Evolutionary conservation across 2,329 filamentous ascomycete genomes (phyloP).

Genomic region (Teratosphaeria zuluensis): DNA sequence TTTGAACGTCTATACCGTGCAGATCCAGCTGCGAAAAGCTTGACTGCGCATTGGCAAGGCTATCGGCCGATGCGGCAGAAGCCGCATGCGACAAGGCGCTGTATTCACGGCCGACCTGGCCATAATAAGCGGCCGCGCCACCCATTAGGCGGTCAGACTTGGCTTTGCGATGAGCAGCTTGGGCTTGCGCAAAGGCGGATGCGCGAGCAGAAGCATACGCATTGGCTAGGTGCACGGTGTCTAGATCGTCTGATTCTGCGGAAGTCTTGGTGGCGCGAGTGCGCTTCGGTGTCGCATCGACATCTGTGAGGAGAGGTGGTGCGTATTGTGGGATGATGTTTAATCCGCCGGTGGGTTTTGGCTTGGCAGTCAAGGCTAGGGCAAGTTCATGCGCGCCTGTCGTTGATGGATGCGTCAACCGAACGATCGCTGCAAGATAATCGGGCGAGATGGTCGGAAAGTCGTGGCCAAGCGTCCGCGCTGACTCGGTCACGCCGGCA

Average conservation of each 20-base stretch:
- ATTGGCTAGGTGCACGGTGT: constrained; percentile 7
- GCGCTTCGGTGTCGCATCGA: background rate
- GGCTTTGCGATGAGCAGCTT: constrained; percentile 48
- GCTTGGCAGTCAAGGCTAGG: constrained; percentile 37
- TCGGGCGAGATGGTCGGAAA: constrained; percentile 43
- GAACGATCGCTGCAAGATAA: constrained; percentile 45
- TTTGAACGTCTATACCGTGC: constrained; percentile 71
- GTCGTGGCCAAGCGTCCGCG: constrained; percentile 44
- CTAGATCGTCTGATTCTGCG: constrained; percentile 11
- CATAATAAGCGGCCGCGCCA: constrained; percentile 67
- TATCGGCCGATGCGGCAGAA: constrained; percentile 59
- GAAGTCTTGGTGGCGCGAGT: background rate
- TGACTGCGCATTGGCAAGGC: constrained; percentile 60
- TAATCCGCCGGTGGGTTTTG: constrained; percentile 32
- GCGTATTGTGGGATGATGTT: constrained; percentile 41
- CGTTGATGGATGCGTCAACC: constrained; percentile 47
- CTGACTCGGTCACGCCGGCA: constrained; percentile 35
- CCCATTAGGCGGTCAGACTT: constrained; percentile 65
- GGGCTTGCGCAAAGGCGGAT: constrained; percentile 48
- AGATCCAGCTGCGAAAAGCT: constrained; percentile 54
- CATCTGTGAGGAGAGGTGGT: constrained; percentile 29
- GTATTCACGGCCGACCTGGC: constrained; percentile 58
- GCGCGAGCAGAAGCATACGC: constrained; percentile 37
- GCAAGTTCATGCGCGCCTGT: constrained; percentile 52
- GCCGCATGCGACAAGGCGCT: constrained; percentile 48